Percentiles rank a stretch among this genome's conserved stretches.
Conservation (phyloP, 495 filamentous ascomycete species). For the Neurospora hispaniola region DNA sequence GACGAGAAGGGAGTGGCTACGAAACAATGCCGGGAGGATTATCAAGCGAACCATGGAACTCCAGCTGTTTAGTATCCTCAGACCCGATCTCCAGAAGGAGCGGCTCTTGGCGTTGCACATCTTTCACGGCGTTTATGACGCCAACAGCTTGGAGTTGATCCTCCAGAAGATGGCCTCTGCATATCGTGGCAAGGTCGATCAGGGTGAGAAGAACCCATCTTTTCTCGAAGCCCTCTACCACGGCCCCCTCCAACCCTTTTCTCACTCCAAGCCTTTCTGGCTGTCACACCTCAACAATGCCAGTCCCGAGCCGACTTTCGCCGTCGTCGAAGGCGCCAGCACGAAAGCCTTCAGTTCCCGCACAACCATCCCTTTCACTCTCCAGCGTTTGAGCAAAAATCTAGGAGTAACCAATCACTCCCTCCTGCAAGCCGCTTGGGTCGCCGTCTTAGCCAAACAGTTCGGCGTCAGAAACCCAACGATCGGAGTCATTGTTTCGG, state of each 20-base stretch:
- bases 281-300: constrained; percentile 35
- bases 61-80: constrained; percentile 31
- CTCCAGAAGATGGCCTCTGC: constrained; percentile 44
- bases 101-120: constrained; percentile 49
- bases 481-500: constrained; percentile 61
- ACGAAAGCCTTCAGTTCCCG: constrained; percentile 5
- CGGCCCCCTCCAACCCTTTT: constrained; percentile 46
- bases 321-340: constrained; percentile 1
- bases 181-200: constrained; percentile 19
- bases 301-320: constrained; percentile 22
- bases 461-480: constrained; percentile 21
- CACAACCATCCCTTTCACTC: constrained; percentile 16
- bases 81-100: constrained; percentile 16
- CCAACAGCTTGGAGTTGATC: constrained; percentile 60
- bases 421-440: constrained; percentile 62
- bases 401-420: constrained; percentile 68
- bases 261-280: constrained; percentile 60
- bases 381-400: constrained; percentile 37
- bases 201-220: constrained; percentile 17
- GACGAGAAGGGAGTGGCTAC: constrained; percentile 30
- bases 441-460: constrained; percentile 38
- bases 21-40: not conserved
- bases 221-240: constrained; percentile 44
- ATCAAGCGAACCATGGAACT: constrained; percentile 15
- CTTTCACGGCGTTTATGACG: constrained; percentile 87